Conservation (phyloP, 345 rosid species). For the Rhodamnia argentea region DNA sequence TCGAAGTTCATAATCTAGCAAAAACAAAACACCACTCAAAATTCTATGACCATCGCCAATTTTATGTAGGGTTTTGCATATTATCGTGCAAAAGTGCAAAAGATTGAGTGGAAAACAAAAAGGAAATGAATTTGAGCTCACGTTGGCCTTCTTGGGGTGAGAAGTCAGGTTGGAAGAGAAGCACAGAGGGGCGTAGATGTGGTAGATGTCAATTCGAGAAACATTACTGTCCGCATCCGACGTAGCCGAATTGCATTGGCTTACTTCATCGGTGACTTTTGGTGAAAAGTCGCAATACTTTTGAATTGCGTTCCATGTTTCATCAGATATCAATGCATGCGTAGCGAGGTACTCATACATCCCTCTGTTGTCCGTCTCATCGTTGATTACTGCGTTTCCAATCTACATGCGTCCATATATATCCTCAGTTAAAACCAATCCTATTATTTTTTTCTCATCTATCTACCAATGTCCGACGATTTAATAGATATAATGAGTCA, state of each 20-base stretch:
- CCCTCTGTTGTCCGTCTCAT: slow-evolving; percentile 51
- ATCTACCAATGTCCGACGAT: background rate
- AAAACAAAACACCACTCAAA: background rate
- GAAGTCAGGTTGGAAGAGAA: slow-evolving; percentile 33
- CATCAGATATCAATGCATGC: slow-evolving; percentile 56
- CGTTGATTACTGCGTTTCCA: slow-evolving; percentile 77
- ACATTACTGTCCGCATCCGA: slow-evolving; percentile 2
- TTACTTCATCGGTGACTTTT: slow-evolving; percentile 8
- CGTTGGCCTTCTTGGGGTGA: slow-evolving; percentile 30
- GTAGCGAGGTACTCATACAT: slow-evolving; percentile 51
- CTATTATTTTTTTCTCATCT: background rate
- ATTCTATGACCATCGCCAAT: background rate
- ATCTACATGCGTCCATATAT: slow-evolving; percentile 23
- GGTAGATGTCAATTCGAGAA: slow-evolving; percentile 37
- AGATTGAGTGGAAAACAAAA: background rate
- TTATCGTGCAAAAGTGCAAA: background rate
- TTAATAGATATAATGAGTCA: background rate
- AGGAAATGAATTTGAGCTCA: background rate
- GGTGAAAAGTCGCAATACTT: slow-evolving; percentile 45
- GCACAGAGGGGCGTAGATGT: slow-evolving; percentile 76
- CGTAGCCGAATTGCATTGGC: slow-evolving; percentile 26
- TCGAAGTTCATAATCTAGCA: slow-evolving; percentile 38
- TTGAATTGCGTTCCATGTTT: slow-evolving; percentile 7
- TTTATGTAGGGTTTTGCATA: background rate
- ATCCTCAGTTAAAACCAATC: background rate